Evolutionary conservation across 768 basidiomycete genomes (phyloP).

Genomic region (Artomyces pyxidatus): DNA sequence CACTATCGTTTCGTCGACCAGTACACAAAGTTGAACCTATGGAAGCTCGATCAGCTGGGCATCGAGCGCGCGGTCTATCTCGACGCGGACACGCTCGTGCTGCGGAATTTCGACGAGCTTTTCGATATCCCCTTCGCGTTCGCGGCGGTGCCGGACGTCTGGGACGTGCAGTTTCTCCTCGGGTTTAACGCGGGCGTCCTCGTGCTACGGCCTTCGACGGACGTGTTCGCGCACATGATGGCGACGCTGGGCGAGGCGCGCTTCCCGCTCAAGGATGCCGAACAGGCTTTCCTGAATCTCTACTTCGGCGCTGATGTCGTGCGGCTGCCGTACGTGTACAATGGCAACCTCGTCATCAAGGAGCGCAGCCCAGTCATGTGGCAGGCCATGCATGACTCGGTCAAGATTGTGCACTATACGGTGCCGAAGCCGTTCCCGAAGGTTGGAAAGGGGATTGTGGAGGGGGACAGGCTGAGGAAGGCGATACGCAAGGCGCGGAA

Average conservation of each 20-base stretch:
- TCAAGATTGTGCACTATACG: constrained; percentile 29
- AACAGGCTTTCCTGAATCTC: constrained; percentile 35
- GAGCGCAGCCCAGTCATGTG: constrained; percentile 24
- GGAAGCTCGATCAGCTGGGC: constrained; percentile 28
- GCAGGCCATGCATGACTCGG: constrained; percentile 22
- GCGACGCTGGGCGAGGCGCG: constrained; percentile 31
- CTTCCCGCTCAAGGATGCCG: constrained; percentile 31
- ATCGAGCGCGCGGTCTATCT: constrained; percentile 30
- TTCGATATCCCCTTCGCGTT: constrained; percentile 33
- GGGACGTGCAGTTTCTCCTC: constrained; percentile 27
- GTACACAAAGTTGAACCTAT: constrained; percentile 36
- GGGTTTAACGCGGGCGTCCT: constrained; percentile 32
- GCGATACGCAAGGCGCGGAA: constrained; percentile 14
- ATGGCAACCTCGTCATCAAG: constrained; percentile 30
- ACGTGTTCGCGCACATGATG: constrained; percentile 23
- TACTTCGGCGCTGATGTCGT: constrained; percentile 27
- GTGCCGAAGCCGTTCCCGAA: constrained; percentile 22
- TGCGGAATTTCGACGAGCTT: constrained; percentile 36
- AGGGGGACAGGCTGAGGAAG: constrained; percentile 15
- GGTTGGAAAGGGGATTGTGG: constrained; percentile 16
- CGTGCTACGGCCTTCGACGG: constrained; percentile 23
- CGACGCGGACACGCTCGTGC: constrained; percentile 36
- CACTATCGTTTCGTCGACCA: constrained; percentile 31
- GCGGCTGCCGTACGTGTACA: constrained; percentile 28
- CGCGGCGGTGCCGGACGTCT: constrained; percentile 35